phyloP scores from a whole-genome alignment of 2,329 filamentous ascomycete species.

The Reticulascus tulasneorum region DNA sequence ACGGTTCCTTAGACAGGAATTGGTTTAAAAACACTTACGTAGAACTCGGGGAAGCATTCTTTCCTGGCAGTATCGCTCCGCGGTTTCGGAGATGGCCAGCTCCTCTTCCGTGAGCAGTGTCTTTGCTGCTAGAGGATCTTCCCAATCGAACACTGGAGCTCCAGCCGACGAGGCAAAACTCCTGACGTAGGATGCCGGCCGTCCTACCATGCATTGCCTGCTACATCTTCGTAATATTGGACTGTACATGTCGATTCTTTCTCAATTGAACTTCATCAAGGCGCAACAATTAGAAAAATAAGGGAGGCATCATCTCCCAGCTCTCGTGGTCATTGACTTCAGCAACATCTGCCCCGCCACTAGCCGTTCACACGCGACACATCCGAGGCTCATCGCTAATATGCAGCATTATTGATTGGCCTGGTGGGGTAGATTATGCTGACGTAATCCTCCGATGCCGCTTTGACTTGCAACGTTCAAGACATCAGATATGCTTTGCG shows the following conservation, averaged over 20 bases:
- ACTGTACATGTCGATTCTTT: slow-evolving; percentile 4
- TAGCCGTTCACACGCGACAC: slow-evolving; percentile 10
- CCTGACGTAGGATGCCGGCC: slow-evolving; percentile 17
- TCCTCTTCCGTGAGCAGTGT: slow-evolving; percentile 87
- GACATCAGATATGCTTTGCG: no score
- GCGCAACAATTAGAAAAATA: neutral
- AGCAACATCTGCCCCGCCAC: slow-evolving; percentile 6
- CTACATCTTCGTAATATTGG: slow-evolving; percentile 7
- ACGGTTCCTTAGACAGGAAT: slow-evolving; percentile 1
- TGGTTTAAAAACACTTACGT: slow-evolving; percentile 59
- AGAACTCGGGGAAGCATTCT: slow-evolving; percentile 79
- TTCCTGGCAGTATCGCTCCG: slow-evolving; percentile 92
- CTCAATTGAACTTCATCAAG: slow-evolving; percentile 3
- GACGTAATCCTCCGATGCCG: no score
- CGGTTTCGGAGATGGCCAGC: slow-evolving; percentile 81
- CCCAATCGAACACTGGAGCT: slow-evolving; percentile 70
- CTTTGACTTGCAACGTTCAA: no score
- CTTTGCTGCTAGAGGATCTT: slow-evolving; percentile 75
- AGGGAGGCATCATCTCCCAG: neutral
- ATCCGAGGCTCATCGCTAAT: slow-evolving; percentile 13
- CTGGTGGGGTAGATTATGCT: no score
- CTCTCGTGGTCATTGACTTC: neutral
- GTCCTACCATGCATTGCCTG: slow-evolving; percentile 12
- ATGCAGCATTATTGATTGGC: no score
- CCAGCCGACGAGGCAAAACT: slow-evolving; percentile 30